These are phyloP conservation scores for Aspergillus texensis DNA, from an alignment of 2,329 filamentous ascomycete species.

Conservation along the genomic window DNA sequence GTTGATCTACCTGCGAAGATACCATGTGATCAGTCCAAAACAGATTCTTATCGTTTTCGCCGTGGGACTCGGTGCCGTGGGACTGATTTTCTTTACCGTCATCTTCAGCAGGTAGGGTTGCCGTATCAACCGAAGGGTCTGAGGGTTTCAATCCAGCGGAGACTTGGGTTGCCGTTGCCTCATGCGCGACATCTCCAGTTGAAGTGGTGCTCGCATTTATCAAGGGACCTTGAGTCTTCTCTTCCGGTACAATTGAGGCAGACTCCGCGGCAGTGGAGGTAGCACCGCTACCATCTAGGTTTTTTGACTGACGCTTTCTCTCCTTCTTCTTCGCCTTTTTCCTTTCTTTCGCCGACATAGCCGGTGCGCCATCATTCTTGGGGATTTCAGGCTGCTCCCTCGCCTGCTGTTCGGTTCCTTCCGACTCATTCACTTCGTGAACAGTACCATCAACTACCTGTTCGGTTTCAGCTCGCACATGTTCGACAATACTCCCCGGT, in stretches of 20 bases:
- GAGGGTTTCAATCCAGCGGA: slow-evolving; percentile 20
- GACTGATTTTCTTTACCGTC: slow-evolving; percentile 51
- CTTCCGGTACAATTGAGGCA: slow-evolving; percentile 7
- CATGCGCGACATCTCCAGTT: slow-evolving; percentile 15
- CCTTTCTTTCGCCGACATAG: slow-evolving; percentile 41
- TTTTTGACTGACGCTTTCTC: slow-evolving; percentile 40
- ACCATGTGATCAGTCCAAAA: slow-evolving; percentile 49
- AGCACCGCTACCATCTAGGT: slow-evolving; percentile 25
- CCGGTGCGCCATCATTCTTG: slow-evolving; percentile 26
- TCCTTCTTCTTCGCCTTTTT: slow-evolving; percentile 56
- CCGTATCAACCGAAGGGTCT: slow-evolving; percentile 30
- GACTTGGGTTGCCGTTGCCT: slow-evolving; percentile 19
- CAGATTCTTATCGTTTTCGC: slow-evolving; percentile 40
- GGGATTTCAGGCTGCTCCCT: slow-evolving; percentile 13
- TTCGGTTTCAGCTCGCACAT: background rate
- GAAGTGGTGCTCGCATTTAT: slow-evolving; percentile 5
- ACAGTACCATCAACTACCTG: background rate
- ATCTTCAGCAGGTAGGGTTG: slow-evolving; percentile 40
- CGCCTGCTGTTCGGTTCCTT: slow-evolving; percentile 7
- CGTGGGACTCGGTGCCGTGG: slow-evolving; percentile 42
- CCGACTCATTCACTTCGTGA: slow-evolving; percentile 18
- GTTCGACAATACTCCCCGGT: too few relatives aligned
- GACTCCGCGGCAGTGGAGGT: slow-evolving; percentile 7
- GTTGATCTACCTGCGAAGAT: slow-evolving; percentile 48
- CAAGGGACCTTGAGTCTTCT: slow-evolving; percentile 15